Evolutionary conservation across 192 early-diverging fungal genomes (phyloP).

Genomic region (Podila verticillata): DNA sequence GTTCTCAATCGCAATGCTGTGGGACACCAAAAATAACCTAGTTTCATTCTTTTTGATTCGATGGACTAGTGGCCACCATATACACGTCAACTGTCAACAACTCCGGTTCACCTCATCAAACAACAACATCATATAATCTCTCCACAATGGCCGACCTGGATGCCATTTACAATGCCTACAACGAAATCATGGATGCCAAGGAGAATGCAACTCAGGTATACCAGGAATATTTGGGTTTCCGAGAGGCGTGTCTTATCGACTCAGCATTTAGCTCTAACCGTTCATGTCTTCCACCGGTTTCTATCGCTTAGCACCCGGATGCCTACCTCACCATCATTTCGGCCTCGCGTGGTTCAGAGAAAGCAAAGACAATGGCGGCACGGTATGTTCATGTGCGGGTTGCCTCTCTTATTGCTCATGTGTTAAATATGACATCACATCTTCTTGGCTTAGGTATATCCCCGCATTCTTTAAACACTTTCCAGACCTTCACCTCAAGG

Average conservation of each 20-base stretch:
- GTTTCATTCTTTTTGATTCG: too few relatives aligned
- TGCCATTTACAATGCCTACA: conserved; percentile 45
- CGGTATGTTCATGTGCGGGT: conserved; percentile 6
- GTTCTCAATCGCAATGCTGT: too few relatives aligned
- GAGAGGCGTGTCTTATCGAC: too few relatives aligned
- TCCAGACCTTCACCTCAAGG: conserved; percentile 40
- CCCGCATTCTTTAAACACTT: conserved; percentile 47
- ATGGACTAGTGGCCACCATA: too few relatives aligned
- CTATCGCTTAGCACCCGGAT: conserved; percentile 22
- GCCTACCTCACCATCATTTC: conserved; percentile 43
- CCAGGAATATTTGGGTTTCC: too few relatives aligned
- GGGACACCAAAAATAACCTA: too few relatives aligned
- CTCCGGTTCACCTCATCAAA: not conserved
- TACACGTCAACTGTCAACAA: too few relatives aligned
- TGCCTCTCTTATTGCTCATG: not conserved
- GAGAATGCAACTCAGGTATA: conserved; percentile 44
- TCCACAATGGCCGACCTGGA: conserved; percentile 36
- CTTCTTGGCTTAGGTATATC: conserved; percentile 26
- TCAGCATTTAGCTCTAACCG: too few relatives aligned
- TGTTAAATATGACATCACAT: not conserved
- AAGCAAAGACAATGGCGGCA: conserved; percentile 41
- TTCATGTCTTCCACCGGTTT: not conserved
- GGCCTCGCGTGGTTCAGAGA: conserved; percentile 36
- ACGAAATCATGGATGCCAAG: conserved; percentile 41
- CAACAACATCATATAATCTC: not conserved